phyloP scores from a whole-genome alignment of 352 stramenopile species.

The Pythium sukuiense region DNA sequence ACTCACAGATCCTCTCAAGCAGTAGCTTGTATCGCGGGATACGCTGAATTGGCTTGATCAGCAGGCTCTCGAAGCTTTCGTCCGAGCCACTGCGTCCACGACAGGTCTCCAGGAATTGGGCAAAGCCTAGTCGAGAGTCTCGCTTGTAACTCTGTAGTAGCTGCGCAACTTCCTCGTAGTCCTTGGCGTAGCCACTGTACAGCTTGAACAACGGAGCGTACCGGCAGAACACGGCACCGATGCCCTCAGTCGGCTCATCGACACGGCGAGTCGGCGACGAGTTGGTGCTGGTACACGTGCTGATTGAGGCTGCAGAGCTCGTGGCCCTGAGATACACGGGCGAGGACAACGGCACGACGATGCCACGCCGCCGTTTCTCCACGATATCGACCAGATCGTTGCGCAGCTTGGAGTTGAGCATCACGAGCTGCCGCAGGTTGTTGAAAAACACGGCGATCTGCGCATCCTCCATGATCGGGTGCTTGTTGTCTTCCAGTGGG shows the following conservation, averaged over 20 bases:
- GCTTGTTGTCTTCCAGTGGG: constrained; percentile 69
- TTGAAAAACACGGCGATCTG: constrained; percentile 90
- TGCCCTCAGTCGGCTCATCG: constrained; percentile 33
- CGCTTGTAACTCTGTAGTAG: constrained; percentile 58
- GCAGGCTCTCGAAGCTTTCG: constrained; percentile 79
- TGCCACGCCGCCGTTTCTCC: constrained; percentile 25
- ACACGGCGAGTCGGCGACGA: constrained; percentile 15
- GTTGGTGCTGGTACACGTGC: constrained; percentile 10
- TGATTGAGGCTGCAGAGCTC: constrained; percentile 9
- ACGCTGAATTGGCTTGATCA: constrained; percentile 93
- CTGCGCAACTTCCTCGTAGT: constrained; percentile 74
- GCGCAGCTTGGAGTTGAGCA: constrained; percentile 85
- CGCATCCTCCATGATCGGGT: constrained; percentile 80
- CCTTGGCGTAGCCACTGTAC: constrained; percentile 81
- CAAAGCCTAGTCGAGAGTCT: constrained; percentile 51
- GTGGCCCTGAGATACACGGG: constrained; percentile 18
- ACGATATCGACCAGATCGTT: constrained; percentile 70
- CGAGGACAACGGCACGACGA: constrained; percentile 17
- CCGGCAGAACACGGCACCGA: constrained; percentile 78
- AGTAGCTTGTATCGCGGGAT: constrained; percentile 92
- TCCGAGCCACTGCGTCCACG: constrained; percentile 45
- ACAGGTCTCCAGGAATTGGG: constrained; percentile 58
- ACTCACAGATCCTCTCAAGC: constrained; percentile 72
- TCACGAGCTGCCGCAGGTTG: constrained; percentile 75
- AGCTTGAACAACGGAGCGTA: constrained; percentile 84